Conservation (phyloP, 768 basidiomycete genomes). For the Gelatoporia subvermispora region DNA sequence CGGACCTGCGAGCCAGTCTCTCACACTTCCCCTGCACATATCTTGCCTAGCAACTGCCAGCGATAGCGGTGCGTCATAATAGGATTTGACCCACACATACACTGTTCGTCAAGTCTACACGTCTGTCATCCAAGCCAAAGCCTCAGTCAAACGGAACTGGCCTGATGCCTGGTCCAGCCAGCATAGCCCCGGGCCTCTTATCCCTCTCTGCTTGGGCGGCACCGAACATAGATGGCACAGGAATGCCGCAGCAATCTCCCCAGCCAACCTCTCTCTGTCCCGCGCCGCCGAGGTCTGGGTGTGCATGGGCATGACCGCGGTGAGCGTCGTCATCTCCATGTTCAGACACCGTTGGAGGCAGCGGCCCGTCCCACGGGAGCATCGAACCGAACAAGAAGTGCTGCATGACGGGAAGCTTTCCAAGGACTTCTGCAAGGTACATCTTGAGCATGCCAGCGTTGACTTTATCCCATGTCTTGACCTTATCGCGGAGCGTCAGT, state of each 20-base stretch:
- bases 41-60: no score
- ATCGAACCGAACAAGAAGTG: constrained; percentile 93
- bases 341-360: constrained; percentile 28
- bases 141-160: constrained; percentile 76
- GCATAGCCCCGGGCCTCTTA: constrained; percentile 31
- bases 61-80: no score
- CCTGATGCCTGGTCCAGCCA: constrained; percentile 60
- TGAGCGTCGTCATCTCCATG: constrained; percentile 34
- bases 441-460: constrained; percentile 97
- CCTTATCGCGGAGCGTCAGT: constrained; percentile 29
- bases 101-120: not conserved
- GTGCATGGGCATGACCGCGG: constrained; percentile 46
- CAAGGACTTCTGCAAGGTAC: constrained; percentile 93
- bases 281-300: constrained; percentile 36
- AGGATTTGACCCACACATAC: no score
- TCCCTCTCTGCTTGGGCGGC: constrained; percentile 56
- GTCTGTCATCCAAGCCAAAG: not conserved
- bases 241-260: constrained; percentile 92
- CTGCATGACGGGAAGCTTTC: constrained; percentile 92
- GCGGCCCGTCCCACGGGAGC: constrained; percentile 61
- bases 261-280: constrained; percentile 58
- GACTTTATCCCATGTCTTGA: constrained; percentile 95
- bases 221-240: constrained; percentile 77
- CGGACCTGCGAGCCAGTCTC: no score
- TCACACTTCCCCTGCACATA: no score